Percentiles rank a stretch among this genome's conserved stretches.
Evolutionary conservation across 805 yeast species (phyloP).

Genomic region (Cyberlindnera lachancei): DNA sequence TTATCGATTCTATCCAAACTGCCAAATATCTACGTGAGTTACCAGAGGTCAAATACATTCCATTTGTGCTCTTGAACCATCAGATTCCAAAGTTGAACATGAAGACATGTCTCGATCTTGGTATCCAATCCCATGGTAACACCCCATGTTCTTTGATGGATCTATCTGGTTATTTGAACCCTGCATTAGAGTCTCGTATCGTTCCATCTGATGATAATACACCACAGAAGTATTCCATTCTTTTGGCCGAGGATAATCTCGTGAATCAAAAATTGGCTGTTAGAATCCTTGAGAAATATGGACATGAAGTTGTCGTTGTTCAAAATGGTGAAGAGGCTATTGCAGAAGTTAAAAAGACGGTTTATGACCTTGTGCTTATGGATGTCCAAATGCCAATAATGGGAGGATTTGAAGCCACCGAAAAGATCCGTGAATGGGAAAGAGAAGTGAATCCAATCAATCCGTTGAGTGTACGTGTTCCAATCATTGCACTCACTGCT

Average conservation of each 20-base stretch:
- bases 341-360: constrained; percentile 58
- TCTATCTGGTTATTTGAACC: constrained; percentile 73
- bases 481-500: constrained; percentile 84
- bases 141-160: constrained; percentile 81
- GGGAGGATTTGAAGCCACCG: constrained; percentile 93
- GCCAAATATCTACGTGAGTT: constrained; percentile 62
- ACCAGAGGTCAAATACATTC: constrained; percentile 78
- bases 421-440: constrained; percentile 82
- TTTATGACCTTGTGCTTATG: constrained; percentile 78
- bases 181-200: constrained; percentile 77
- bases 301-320: constrained; percentile 76
- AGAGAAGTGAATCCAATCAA: constrained; percentile 64
- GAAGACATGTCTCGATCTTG: constrained; percentile 76
- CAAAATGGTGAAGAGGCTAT: constrained; percentile 79
- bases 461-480: constrained; percentile 65
- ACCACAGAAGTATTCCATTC: constrained; percentile 61
- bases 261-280: constrained; percentile 86
- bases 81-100: constrained; percentile 70
- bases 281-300: constrained; percentile 75
- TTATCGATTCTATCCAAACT: constrained; percentile 71
- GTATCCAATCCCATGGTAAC: constrained; percentile 82
- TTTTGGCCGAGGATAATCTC: constrained; percentile 80
- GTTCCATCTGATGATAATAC: constrained; percentile 78
- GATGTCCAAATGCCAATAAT: constrained; percentile 93
- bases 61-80: constrained; percentile 71